Percentiles rank a stretch among this genome's conserved stretches.
Evolutionary conservation across 805 yeast genomes (phyloP).

Genomic region (Metschnikowia bowlesiae): DNA sequence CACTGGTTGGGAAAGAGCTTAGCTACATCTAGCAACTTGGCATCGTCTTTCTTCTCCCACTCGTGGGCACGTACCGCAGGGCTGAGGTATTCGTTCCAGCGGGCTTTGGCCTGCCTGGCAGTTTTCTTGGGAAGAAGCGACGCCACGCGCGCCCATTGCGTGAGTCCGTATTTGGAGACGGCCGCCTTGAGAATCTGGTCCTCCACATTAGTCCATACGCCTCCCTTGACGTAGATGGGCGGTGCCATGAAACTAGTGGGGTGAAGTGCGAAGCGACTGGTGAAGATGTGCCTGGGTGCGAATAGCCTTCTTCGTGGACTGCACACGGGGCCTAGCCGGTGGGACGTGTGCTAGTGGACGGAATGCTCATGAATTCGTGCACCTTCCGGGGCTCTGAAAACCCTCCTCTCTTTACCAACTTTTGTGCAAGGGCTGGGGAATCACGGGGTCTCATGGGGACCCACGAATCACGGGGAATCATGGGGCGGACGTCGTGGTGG

Average conservation of each 20-base stretch:
- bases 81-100: constrained; percentile 87
- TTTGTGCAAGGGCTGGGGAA: no score
- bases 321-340: background rate
- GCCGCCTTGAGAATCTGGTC: constrained; percentile 91
- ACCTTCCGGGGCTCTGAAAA: no score
- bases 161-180: constrained; percentile 85
- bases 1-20: constrained; percentile 85
- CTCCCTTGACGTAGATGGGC: constrained; percentile 74
- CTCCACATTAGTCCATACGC: constrained; percentile 80
- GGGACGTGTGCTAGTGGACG: no score
- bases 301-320: background rate
- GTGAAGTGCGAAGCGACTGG: background rate
- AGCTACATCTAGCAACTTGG: constrained; percentile 59
- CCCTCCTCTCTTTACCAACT: no score
- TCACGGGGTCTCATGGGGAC: no score
- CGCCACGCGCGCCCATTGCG: constrained; percentile 92
- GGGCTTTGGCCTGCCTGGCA: constrained; percentile 85
- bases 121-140: constrained; percentile 80
- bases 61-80: constrained; percentile 61
- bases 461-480: no score
- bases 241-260: constrained; percentile 31
- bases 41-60: constrained; percentile 80
- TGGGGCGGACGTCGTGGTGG: no score
- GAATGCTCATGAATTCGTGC: no score
- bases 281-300: background rate